Evolutionary conservation across 2,329 filamentous ascomycete genomes (phyloP).

Genomic region (Xylariaceae sp.): DNA sequence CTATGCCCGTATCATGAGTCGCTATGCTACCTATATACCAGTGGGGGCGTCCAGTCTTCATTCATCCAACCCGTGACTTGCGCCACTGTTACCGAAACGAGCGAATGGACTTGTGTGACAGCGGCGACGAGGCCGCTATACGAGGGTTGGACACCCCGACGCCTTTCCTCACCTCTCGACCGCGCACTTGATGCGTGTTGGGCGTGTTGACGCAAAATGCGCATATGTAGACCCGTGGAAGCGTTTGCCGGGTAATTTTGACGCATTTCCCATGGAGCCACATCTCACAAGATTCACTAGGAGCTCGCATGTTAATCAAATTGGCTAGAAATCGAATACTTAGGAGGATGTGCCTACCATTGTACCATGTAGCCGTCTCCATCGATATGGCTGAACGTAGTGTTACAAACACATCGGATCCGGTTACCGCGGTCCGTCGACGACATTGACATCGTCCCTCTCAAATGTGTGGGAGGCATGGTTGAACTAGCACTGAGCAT

Average conservation of each 20-base stretch:
- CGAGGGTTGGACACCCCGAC: conserved; percentile 27
- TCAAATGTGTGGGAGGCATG: conserved; percentile 50
- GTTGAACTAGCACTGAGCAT: conserved; percentile 31
- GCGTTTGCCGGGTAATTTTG: conserved; percentile 53
- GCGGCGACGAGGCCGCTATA: conserved; percentile 36
- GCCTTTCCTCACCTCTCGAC: conserved; percentile 41
- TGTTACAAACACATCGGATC: conserved; percentile 56
- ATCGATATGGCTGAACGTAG: conserved; percentile 33
- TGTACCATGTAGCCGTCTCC: conserved; percentile 57
- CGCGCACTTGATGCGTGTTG: conserved; percentile 47
- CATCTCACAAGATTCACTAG: conserved; percentile 61
- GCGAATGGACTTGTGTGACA: conserved; percentile 44
- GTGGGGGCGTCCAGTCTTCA: not conserved
- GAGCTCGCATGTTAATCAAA: conserved; percentile 9
- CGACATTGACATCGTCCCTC: conserved; percentile 46
- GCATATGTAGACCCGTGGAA: conserved; percentile 60
- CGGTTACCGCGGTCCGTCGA: conserved; percentile 41
- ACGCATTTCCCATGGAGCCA: conserved; percentile 62
- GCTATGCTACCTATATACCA: not conserved
- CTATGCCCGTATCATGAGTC: not conserved
- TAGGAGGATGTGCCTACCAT: conserved; percentile 45
- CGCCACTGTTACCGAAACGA: conserved; percentile 39
- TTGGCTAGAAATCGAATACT: not conserved
- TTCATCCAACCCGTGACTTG: not conserved
- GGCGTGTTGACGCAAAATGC: conserved; percentile 60